These are phyloP conservation scores for Mucor lusitanicus DNA, from an alignment of 371 early-diverging fungal species.

Conservation along the genomic window DNA sequence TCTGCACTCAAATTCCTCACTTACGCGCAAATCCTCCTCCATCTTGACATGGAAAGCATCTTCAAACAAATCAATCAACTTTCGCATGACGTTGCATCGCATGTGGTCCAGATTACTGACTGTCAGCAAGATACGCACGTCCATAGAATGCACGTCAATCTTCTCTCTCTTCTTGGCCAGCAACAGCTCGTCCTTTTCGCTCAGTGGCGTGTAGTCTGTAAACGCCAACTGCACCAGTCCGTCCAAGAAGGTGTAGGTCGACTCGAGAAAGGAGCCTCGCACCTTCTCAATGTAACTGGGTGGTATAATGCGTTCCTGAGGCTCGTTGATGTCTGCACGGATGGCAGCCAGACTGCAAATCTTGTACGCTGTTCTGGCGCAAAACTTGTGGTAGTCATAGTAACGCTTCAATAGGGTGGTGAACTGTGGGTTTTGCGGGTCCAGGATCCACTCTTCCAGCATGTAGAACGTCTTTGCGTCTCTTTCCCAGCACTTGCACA, in stretches of 20 bases:
- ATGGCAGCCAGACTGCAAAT: constrained; percentile 60
- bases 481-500: constrained; percentile 61
- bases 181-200: constrained; percentile 41
- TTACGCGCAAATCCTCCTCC: constrained; percentile 69
- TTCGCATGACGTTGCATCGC: constrained; percentile 67
- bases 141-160: constrained; percentile 53
- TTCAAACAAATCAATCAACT: constrained; percentile 72
- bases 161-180: constrained; percentile 41
- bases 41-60: constrained; percentile 64
- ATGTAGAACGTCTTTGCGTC: constrained; percentile 80
- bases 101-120: constrained; percentile 82
- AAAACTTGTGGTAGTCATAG: constrained; percentile 73
- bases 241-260: constrained; percentile 69
- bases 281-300: constrained; percentile 57
- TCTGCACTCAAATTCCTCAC: too few relatives aligned
- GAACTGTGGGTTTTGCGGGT: constrained; percentile 69
- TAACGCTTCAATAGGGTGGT: constrained; percentile 67
- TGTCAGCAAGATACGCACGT: constrained; percentile 73
- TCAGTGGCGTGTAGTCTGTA: constrained; percentile 51
- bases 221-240: constrained; percentile 69
- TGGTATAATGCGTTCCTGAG: constrained; percentile 21
- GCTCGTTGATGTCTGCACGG: constrained; percentile 31
- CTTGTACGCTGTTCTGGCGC: constrained; percentile 64
- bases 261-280: constrained; percentile 63
- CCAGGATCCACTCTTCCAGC: constrained; percentile 87